Evolutionary conservation across 805 yeast genomes (phyloP).

Genomic region (Metschnikowia hibisci): DNA sequence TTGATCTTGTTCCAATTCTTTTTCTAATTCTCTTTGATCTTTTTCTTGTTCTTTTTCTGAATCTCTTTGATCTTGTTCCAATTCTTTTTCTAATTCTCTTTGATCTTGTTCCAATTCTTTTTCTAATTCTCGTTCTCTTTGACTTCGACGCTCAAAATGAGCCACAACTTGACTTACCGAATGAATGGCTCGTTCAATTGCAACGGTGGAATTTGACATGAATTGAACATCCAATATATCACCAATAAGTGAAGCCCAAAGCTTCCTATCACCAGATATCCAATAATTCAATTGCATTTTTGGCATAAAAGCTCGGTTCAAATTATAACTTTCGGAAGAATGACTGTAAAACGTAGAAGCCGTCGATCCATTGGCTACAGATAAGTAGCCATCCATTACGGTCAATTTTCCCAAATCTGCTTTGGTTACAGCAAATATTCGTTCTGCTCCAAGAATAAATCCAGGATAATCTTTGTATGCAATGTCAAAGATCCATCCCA

Average conservation of each 20-base stretch:
- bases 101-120: too few species aligned
- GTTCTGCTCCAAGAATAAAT: constrained; percentile 71
- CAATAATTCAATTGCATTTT: constrained; percentile 57
- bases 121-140: too few species aligned
- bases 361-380: constrained; percentile 63
- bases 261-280: constrained; percentile 28
- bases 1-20: too few species aligned
- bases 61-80: too few species aligned
- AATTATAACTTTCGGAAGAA: constrained; percentile 43
- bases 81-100: too few species aligned
- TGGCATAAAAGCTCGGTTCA: constrained; percentile 66
- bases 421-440: constrained; percentile 62
- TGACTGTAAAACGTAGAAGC: constrained; percentile 47
- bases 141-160: constrained; percentile 23
- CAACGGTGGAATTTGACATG: constrained; percentile 50
- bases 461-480: constrained; percentile 55
- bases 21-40: not conserved
- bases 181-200: constrained; percentile 49
- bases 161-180: constrained; percentile 46
- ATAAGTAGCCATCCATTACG: constrained; percentile 61
- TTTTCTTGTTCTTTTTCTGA: not conserved
- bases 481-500: constrained; percentile 74
- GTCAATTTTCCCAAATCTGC: constrained; percentile 63
- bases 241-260: constrained; percentile 56
- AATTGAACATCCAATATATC: constrained; percentile 66